Conservation (phyloP, 306 rosid species). For the Pterocarpus santalinus region DNA sequence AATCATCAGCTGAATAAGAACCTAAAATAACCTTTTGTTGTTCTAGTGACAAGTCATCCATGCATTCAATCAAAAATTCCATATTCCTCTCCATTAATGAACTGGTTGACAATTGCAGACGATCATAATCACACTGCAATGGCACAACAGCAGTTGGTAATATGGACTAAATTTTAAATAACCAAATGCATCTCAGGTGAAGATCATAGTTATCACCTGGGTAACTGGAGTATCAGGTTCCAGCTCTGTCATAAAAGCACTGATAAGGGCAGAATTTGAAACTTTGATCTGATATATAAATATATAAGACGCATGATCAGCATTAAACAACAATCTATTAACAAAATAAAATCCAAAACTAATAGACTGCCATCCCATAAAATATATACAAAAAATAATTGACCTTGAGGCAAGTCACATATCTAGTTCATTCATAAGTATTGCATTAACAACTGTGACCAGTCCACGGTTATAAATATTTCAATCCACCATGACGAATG, state of each 20-base stretch:
- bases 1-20: slow-evolving; percentile 24
- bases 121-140: slow-evolving; percentile 90
- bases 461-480: no score
- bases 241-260: slow-evolving; percentile 96
- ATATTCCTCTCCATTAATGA: slow-evolving; percentile 92
- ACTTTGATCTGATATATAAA: slow-evolving; percentile 79
- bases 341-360: slow-evolving; percentile 4
- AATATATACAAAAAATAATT: no score
- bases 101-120: slow-evolving; percentile 82
- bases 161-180: slow-evolving; percentile 31
- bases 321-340: slow-evolving; percentile 27
- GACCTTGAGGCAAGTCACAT: no score
- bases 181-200: slow-evolving; percentile 6
- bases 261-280: slow-evolving; percentile 94
- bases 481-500: no score
- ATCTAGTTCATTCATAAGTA: no score
- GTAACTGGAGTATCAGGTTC: slow-evolving; percentile 87
- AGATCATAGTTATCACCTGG: slow-evolving; percentile 68
- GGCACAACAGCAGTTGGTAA: slow-evolving; percentile 36
- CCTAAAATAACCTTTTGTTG: slow-evolving; percentile 82
- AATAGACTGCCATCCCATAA: no score
- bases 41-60: slow-evolving; percentile 92
- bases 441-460: no score
- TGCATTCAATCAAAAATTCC: slow-evolving; percentile 95
- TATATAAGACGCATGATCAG: slow-evolving; percentile 33